Evolutionary conservation across 2,329 filamentous ascomycete genomes (phyloP), one percentile per base, ranked within the genome.

Genomic region (Daldinia sp.): DNA sequence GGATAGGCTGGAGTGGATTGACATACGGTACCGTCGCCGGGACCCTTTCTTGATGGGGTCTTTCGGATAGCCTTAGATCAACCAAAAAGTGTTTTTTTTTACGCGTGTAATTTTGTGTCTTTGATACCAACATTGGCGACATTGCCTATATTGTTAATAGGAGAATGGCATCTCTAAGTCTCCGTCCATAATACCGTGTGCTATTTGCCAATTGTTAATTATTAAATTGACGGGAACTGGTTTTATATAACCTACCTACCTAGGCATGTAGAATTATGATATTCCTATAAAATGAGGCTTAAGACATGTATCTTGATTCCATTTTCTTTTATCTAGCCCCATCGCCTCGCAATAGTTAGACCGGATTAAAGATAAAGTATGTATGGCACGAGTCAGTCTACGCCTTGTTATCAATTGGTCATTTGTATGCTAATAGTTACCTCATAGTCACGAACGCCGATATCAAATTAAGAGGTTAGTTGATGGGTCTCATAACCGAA

Each of bases 61-160:
- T 58, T 53, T 44, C 7, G 44, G 60, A 48, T 58, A 56, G 42
- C 54, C 53, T 67, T 46, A 51, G 35, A 48, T 58, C 28, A 59
- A 60, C 37, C 48, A 68, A 68, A 70, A 70, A 68, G 64, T 68
- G 60, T 63, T 68, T 68, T 54, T 28, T 65, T 54, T 28, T 37
- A 30, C 46, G 10, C 26, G 10, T 6, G n/a, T 15, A 18, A 37
- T 13, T 28, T 50, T 50, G 9, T 50, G 20, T 50, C 10, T 50
- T 28, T 50, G 44, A 18, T 42, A 20, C 18, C 18, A 20, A 42
- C 6, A 15, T 18, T 42, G 41, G 41, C 13, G 41, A n/a, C 18
- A 6, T 18, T 42, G 39, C 26, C 26, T 33, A 13, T 50, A 18
- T 1, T 50, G 26, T 51, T 33, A 33, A 33, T 51, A 51, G 15